Evolutionary conservation across 2,329 filamentous ascomycete genomes (phyloP), one percentile per base, ranked within the genome.

Genomic region (Cercospora zeina): DNA sequence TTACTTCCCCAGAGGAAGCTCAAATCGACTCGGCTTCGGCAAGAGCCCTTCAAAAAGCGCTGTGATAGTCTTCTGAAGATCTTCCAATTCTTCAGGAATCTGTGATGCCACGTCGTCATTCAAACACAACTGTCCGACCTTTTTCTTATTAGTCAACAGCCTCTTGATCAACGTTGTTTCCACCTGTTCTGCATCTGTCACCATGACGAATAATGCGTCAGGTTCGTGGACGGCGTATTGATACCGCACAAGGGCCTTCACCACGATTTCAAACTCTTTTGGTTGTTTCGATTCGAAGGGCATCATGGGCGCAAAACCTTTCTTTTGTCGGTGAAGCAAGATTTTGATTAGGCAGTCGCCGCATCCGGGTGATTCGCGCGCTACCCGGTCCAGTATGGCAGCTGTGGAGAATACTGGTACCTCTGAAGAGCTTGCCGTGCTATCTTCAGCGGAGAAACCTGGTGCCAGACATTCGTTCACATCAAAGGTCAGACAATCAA

Each of bases 131-230:
- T 49, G 45, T 2, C 45, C 45, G 21, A 49, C 19, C 3, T n/a
- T 8, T n/a, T 49, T 49, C 45, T 49, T 24, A 9, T 30, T 30
- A 13, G 45, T 30, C 45, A 49, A 30, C 2, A 49, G 5, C 8
- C 59, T n/a, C 31, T 61, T 61, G 53, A 49, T 50, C 14, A 61
- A 6, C 13, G 59, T 57, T 1, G 10, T 47, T 31, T 61, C 51
- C 16, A 61, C 59, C 16, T 61, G 59, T 4, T 61, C 59, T 6
- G 59, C 51, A 33, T 61, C 59, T 4, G 59, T 61, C 0, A 61
- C 59, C 59, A 61, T 61, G 10, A 61, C 59, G 19, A 61, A 61
- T 10, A 61, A 24, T 1, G 36, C 51, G 31, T 61, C 59, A 7
- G 53, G 39, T 19, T 61, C 51, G 16, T 36, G 16, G 19, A 61